Evolutionary conservation across 129 eudicot genomes (phyloP), one percentile per base, ranked within the genome.

Genomic region (Flaveria robusta): DNA sequence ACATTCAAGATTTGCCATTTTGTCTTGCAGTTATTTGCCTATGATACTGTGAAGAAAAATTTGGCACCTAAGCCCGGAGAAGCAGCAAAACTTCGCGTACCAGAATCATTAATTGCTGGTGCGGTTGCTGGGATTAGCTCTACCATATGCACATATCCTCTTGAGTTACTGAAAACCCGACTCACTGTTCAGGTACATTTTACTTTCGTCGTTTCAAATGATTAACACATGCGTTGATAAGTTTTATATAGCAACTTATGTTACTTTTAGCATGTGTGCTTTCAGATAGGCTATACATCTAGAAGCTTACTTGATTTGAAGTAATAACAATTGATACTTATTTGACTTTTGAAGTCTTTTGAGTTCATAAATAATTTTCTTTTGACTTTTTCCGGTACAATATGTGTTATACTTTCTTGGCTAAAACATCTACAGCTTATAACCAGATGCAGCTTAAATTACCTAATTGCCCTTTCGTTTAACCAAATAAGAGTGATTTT

Each of bases 61-160:
- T 74, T 93, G 81, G 92, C 98, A 18, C 85, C 88, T 7, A 93
- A 88, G 77, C 86, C 84, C 0, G 98, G 96, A 3, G 96, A 90
- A 69, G 78, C 74, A 47, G 54, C 82, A 34, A 90, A 87, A 84
- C 29, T 90, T 26, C 94, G 85, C 4, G 68, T 92, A 23, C 92
- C 98, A 5, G 86, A 95, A 26, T 90, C 98, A 7, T 75, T 92
- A 52, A 78, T 92, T 75, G 98, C 98, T 7, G 98, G 98, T 6
- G 98, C 96, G 7, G 83, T 86, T 83, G 96, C 98, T 63, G 98
- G 98, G 68, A 90, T 90, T 39, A 84, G 89, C 87, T 90, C 94
- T 15, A 93, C 97, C 58, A 71, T 93, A 42, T 75, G 87, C 39
- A 93, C 96, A 5, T 93, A 93, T 77, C 98, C 98, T 20, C 93